Evolutionary conservation across 2,329 filamentous ascomycete genomes (phyloP).

Genomic region (Penicillium vulpinum): DNA sequence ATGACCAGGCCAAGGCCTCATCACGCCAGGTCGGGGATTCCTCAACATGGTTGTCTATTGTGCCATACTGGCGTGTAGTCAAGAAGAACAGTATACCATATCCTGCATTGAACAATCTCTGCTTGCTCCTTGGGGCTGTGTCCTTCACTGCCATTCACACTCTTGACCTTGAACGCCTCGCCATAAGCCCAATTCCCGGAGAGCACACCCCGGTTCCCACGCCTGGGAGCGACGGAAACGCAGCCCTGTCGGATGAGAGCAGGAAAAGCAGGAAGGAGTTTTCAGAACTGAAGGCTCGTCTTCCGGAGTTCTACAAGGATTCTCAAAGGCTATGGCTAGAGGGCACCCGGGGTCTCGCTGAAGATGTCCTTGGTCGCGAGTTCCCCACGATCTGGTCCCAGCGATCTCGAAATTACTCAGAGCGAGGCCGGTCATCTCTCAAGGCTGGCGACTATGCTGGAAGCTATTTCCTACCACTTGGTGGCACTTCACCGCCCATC

Average conservation of each 20-base stretch:
- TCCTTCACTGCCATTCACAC: conserved; percentile 49
- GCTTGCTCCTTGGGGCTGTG: conserved; percentile 48
- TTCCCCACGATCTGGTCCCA: conserved; percentile 49
- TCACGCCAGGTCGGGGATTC: conserved; percentile 42
- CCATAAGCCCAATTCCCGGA: conserved; percentile 40
- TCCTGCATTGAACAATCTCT: conserved; percentile 47
- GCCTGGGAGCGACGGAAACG: conserved; percentile 45
- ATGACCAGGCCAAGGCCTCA: conserved; percentile 41
- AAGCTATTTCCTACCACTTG: conserved; percentile 46
- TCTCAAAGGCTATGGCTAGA: conserved; percentile 48
- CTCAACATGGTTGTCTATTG: conserved; percentile 48
- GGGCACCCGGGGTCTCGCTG: conserved; percentile 42
- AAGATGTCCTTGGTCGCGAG: conserved; percentile 41
- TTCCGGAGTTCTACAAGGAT: conserved; percentile 44
- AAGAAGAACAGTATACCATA: conserved; percentile 40
- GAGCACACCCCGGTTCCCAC: conserved; percentile 44
- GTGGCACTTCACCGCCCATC: conserved; percentile 43
- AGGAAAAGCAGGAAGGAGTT: conserved; percentile 42
- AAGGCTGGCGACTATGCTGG: conserved; percentile 39
- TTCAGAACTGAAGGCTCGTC: conserved; percentile 40
- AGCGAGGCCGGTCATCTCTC: conserved; percentile 37
- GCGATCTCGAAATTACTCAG: conserved; percentile 38
- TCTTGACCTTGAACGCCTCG: conserved; percentile 48
- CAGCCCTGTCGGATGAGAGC: conserved; percentile 39
- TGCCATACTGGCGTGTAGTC: conserved; percentile 50